Conservation (phyloP, 768 basidiomycete genomes). For the Rossbeevera mucosa region DNA sequence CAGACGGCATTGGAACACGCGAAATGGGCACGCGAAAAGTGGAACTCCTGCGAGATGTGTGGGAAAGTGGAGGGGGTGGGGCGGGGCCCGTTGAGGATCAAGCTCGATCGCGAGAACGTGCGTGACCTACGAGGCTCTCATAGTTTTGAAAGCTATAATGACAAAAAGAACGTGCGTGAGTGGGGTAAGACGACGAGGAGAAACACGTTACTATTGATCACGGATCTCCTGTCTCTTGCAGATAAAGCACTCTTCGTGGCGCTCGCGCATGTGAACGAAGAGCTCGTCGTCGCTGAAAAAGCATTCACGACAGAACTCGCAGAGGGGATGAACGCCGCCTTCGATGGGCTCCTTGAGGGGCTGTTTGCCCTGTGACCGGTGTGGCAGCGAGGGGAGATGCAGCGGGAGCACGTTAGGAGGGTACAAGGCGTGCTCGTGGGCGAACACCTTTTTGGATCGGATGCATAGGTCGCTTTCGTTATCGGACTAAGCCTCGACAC, state of each 20-base stretch:
- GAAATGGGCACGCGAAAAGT: constrained; percentile 72
- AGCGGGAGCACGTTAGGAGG: constrained; percentile 54
- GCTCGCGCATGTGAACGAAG: constrained; percentile 89
- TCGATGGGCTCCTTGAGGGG: constrained; percentile 54
- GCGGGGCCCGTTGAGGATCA: not conserved
- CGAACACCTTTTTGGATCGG: constrained; percentile 86
- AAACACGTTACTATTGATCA: constrained; percentile 75
- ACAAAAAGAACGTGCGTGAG: too few relatives aligned
- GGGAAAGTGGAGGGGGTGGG: too few relatives aligned
- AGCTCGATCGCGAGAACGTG: not conserved
- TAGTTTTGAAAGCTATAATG: constrained; percentile 84
- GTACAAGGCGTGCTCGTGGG: constrained; percentile 91
- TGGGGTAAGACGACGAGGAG: not conserved
- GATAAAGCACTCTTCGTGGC: constrained; percentile 94
- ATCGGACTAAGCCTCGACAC: not conserved
- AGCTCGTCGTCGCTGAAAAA: constrained; percentile 92
- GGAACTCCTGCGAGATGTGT: constrained; percentile 57
- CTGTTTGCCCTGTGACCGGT: constrained; percentile 34
- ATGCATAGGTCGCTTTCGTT: constrained; percentile 78
- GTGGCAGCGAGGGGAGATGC: constrained; percentile 73
- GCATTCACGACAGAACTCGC: constrained; percentile 88
- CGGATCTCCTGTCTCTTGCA: constrained; percentile 79
- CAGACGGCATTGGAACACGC: constrained; percentile 74
- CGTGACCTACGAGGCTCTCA: constrained; percentile 51
- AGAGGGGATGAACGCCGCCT: constrained; percentile 72